Percentiles rank a stretch among this genome's conserved stretches.
Evolutionary conservation across 495 filamentous ascomycete genomes (phyloP).

Genomic region (Penicillium mononematosum): DNA sequence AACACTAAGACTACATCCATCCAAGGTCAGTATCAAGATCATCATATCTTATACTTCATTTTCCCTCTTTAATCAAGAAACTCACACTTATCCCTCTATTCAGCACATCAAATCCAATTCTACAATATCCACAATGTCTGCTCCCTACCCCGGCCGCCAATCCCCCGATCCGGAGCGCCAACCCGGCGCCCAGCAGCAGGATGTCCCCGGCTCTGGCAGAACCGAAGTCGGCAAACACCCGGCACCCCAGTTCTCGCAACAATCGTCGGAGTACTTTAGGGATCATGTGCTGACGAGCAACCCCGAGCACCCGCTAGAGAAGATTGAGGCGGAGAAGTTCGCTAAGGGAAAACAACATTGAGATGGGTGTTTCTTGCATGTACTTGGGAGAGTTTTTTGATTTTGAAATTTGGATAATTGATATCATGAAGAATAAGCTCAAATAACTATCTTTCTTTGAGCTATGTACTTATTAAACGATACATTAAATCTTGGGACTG

Average conservation of each 20-base stretch:
- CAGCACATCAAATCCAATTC: constrained; percentile 10
- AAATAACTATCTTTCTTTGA: neutral
- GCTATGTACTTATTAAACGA: neutral
- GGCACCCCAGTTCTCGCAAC: constrained; percentile 35
- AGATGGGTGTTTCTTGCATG: neutral
- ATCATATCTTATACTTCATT: neutral
- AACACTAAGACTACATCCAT: neutral
- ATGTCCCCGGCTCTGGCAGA: constrained; percentile 56
- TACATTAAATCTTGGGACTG: neutral
- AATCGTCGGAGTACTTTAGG: constrained; percentile 40
- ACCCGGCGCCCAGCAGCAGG: constrained; percentile 60
- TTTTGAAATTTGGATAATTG: constrained; percentile 4
- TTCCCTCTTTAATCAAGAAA: constrained; percentile 1
- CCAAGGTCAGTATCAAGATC: neutral
- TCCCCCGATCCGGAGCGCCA: constrained; percentile 76
- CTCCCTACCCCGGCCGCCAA: constrained; percentile 62
- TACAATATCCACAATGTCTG: constrained; percentile 31
- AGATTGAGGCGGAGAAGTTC: constrained; percentile 64
- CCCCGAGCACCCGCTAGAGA: constrained; percentile 68
- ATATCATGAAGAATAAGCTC: constrained; percentile 10
- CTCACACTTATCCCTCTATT: neutral
- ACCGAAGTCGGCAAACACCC: constrained; percentile 44
- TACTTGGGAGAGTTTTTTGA: neutral
- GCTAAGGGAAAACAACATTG: constrained; percentile 40
- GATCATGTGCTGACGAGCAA: constrained; percentile 51